Conservation (phyloP, 129 eudicot species). For the Calendula officinalis region DNA sequence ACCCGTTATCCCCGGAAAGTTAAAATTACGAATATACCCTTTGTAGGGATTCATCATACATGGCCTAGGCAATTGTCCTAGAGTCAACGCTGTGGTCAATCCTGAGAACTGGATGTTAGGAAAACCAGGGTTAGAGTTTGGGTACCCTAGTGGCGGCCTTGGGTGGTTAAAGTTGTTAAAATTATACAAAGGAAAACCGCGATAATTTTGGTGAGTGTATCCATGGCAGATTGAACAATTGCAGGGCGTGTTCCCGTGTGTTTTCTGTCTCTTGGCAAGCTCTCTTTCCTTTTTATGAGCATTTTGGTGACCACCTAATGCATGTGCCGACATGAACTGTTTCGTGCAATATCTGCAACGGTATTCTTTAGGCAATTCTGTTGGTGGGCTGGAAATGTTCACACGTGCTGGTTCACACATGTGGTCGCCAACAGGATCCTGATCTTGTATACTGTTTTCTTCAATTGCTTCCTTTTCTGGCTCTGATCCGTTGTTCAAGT, state of each 20-base stretch:
- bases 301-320: constrained; percentile 74
- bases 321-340: constrained; percentile 49
- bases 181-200: not conserved
- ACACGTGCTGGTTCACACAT: not conserved
- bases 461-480: not conserved
- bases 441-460: not conserved
- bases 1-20: not conserved
- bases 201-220: too few species aligned
- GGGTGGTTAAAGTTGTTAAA: constrained; percentile 2
- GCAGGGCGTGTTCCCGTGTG: not conserved
- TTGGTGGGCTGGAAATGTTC: not conserved
- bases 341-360: constrained; percentile 42
- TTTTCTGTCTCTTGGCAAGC: constrained; percentile 35
- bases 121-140: not conserved
- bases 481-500: constrained; percentile 1
- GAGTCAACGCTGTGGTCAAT: constrained; percentile 4
- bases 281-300: constrained; percentile 49
- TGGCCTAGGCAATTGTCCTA: not conserved
- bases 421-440: not conserved
- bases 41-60: not conserved
- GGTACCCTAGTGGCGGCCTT: constrained; percentile 4
- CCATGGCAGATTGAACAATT: too few species aligned
- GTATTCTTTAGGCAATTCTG: not conserved
- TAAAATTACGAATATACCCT: not conserved
- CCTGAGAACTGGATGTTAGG: constrained; percentile 14